Evolutionary conservation across 352 stramenopile species (phyloP).

Genomic region (Globisporangium middletonii): DNA sequence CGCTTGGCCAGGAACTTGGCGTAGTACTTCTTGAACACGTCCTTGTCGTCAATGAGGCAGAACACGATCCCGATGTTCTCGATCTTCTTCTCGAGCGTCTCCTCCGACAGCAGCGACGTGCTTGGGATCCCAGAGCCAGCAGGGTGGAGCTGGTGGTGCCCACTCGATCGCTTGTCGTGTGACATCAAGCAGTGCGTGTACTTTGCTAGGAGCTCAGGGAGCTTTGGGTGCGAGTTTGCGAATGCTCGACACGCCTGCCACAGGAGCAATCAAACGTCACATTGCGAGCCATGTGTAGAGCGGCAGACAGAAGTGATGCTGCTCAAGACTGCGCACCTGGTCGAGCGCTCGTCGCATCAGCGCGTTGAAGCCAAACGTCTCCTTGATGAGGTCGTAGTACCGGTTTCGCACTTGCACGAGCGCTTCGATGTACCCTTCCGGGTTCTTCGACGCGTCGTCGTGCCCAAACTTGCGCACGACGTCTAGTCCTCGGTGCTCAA

Average conservation of each 20-base stretch:
- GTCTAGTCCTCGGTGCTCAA: slow-evolving; percentile 69
- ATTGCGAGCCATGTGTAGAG: background rate
- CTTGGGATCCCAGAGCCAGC: slow-evolving; percentile 18
- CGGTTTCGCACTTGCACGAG: slow-evolving; percentile 78
- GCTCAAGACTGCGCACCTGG: slow-evolving; percentile 33
- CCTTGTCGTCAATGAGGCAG: slow-evolving; percentile 86
- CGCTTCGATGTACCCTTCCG: slow-evolving; percentile 81
- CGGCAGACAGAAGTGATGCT: background rate
- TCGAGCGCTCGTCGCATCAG: slow-evolving; percentile 80
- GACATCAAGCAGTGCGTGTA: slow-evolving; percentile 86
- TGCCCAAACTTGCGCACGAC: slow-evolving; percentile 78
- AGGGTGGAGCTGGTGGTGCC: slow-evolving; percentile 16
- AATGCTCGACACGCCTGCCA: slow-evolving; percentile 75
- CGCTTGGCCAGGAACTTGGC: slow-evolving; percentile 80
- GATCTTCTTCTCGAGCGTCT: slow-evolving; percentile 72
- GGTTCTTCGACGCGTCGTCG: slow-evolving; percentile 73
- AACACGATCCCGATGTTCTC: slow-evolving; percentile 81
- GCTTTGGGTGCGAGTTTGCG: slow-evolving; percentile 72
- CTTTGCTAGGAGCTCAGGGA: slow-evolving; percentile 77
- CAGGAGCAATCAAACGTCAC: background rate
- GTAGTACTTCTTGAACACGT: slow-evolving; percentile 89
- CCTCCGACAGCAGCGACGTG: slow-evolving; percentile 36
- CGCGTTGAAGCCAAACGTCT: slow-evolving; percentile 77
- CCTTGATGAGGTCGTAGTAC: slow-evolving; percentile 80
- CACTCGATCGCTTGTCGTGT: slow-evolving; percentile 34